These are phyloP conservation scores for Panaeolus papilionaceus DNA, from an alignment of 768 basidiomycete genomes.

Conservation along the genomic window DNA sequence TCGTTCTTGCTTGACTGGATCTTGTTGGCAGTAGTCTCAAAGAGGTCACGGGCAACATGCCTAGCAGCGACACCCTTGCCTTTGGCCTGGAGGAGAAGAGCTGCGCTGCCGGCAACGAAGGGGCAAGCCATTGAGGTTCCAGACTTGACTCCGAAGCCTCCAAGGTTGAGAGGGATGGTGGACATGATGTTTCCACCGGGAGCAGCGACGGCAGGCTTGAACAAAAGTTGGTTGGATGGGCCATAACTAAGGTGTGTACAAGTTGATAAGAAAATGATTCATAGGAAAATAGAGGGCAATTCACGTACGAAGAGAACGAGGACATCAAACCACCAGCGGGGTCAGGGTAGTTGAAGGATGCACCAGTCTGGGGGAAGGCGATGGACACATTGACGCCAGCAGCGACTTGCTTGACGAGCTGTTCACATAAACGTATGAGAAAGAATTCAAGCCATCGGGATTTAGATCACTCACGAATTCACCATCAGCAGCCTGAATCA, in stretches of 20 bases:
- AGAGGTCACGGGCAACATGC: constrained; percentile 41
- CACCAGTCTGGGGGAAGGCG: constrained; percentile 55
- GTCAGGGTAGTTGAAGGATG: constrained; percentile 49
- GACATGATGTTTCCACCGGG: constrained; percentile 58
- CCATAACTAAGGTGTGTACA: constrained; percentile 46
- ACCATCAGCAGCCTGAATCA: constrained; percentile 63
- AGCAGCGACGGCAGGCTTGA: constrained; percentile 55
- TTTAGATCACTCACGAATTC: constrained; percentile 51
- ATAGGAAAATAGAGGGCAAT: not conserved
- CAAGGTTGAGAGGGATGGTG: constrained; percentile 42
- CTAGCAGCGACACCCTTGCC: constrained; percentile 37
- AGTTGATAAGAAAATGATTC: not conserved
- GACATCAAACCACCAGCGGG: constrained; percentile 62
- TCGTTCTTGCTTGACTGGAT: constrained; percentile 53
- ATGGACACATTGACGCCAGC: constrained; percentile 48
- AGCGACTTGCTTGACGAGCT: constrained; percentile 58
- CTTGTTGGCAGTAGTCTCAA: constrained; percentile 54
- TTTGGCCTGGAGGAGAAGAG: constrained; percentile 44
- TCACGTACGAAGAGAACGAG: constrained; percentile 46
- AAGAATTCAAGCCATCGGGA: not conserved
- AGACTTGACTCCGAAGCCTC: constrained; percentile 43
- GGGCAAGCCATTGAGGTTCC: constrained; percentile 50
- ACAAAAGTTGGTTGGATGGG: constrained; percentile 63
- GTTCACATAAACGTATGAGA: constrained; percentile 14
- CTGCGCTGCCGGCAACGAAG: constrained; percentile 48